Evolutionary conservation across 2,329 filamentous ascomycete genomes (phyloP).

Genomic region (Ophiostoma novo-ulmi): DNA sequence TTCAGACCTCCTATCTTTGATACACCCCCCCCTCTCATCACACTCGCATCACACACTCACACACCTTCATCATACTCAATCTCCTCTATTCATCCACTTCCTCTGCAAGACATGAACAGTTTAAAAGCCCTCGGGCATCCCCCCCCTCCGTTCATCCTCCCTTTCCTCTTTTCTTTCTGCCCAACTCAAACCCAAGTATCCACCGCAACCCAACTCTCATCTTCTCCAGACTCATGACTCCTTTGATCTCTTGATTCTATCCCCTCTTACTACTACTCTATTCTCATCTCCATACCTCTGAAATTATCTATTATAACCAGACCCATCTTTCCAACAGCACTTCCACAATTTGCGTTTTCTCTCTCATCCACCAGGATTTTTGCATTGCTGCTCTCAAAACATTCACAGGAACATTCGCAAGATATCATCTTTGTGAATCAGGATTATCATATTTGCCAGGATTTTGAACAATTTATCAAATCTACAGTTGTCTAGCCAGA

Average conservation of each 20-base stretch:
- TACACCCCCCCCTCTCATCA: background rate
- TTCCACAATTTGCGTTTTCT: background rate
- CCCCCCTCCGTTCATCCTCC: background rate
- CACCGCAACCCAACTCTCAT: slow-evolving; percentile 18
- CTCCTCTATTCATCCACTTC: slow-evolving; percentile 1
- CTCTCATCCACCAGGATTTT: slow-evolving; percentile 12
- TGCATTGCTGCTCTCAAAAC: background rate
- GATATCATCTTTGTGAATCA: background rate
- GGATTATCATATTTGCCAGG: background rate
- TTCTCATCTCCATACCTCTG: no score
- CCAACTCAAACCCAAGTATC: slow-evolving; percentile 33
- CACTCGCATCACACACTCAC: slow-evolving; percentile 5
- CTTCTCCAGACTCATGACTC: slow-evolving; percentile 1
- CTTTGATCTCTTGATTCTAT: background rate
- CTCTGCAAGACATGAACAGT: background rate
- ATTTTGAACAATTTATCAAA: background rate
- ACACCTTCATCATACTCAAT: background rate
- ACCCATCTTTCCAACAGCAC: background rate
- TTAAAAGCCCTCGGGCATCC: slow-evolving; percentile 15
- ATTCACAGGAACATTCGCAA: background rate
- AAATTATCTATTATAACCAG: background rate
- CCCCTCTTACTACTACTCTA: background rate
- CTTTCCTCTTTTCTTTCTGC: slow-evolving; percentile 29
- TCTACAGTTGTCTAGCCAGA: slow-evolving; percentile 18
- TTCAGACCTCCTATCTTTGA: background rate